Conservation (phyloP, 177 flowering plant genomes). For the Vitis hybrid region DNA sequence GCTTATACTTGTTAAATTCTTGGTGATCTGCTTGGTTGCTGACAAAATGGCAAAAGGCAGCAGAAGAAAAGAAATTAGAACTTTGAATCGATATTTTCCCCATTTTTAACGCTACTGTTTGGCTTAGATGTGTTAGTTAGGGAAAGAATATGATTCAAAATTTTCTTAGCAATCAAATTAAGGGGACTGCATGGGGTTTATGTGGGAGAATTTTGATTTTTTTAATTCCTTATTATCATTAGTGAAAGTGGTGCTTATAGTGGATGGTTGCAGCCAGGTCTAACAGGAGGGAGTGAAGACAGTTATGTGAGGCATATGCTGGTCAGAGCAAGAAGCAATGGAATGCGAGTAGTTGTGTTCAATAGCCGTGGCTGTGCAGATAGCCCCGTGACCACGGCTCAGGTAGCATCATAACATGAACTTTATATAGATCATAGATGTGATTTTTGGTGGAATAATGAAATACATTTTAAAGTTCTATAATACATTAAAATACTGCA, state of each 20-base stretch:
- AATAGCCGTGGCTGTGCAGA: conserved; percentile 91
- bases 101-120: too few relatives aligned
- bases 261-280: conserved; percentile 75
- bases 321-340: conserved; percentile 64
- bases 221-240: not conserved
- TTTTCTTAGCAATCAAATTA: too few relatives aligned
- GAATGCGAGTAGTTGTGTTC: conserved; percentile 86
- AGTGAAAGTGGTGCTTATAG: conserved; percentile 14
- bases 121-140: too few relatives aligned
- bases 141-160: too few relatives aligned
- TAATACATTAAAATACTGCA: not conserved
- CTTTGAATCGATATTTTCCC: not conserved
- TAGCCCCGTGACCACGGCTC: conserved; percentile 86
- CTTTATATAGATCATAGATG: too few relatives aligned
- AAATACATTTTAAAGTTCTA: not conserved
- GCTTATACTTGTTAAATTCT: too few relatives aligned
- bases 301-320: conserved; percentile 90
- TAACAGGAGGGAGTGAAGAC: conserved; percentile 92
- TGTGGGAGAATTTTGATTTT: not conserved
- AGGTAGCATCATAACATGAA: conserved; percentile 39
- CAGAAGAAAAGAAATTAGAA: not conserved
- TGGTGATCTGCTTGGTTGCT: not conserved
- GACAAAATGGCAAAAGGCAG: not conserved
- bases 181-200: not conserved
- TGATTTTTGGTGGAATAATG: not conserved